Evolutionary conservation across 345 rosid genomes (phyloP), one percentile per base, ranked within the genome.

Genomic region (Nasturtium officinale): DNA sequence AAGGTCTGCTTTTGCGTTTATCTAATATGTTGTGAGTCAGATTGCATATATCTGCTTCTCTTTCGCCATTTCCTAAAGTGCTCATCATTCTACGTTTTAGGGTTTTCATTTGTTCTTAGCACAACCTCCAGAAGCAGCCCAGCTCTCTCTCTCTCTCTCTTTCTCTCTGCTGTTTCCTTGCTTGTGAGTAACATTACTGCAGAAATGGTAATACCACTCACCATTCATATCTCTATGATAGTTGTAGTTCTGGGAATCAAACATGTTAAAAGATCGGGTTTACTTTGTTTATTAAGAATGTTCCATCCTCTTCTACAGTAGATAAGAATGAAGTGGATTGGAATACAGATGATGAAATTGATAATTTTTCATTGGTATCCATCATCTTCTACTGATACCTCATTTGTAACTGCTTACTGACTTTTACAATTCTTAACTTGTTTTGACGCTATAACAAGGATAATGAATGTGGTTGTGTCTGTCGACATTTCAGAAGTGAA

Each of bases 131-230:
- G 85, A 86, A 87, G 85, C 56, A 83, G 87, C 82, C 89, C 87
- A 55, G 86, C 94, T 47, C 97, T 93, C 73, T 90, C 88, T 54
- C 90, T 74, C 96, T 90, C 87, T 89, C n/a, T n/a, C n/a, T n/a
- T n/a, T n/a, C n/a, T n/a, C n/a, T n/a, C n/a, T n/a, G 96, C 88
- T 81, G 80, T 80, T 57, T 78, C 81, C 76, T 80, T 74, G 50
- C 69, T 46, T 75, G 92, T 88, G 93, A 86, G 90, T 89, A 78
- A 80, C 81, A 67, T 73, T 40, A 52, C 43, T 54, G 12, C 28
- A 53, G 23, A 67, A 53, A 67, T 67, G 72, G 72, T 67, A 67
- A 38, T 53, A 5, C 25, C 48, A 67, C 48, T 53, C 61, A 23
- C 35, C n/a, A n/a, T 7, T 35, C 7, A 23, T 20, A 50, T 38